Conservation (phyloP, 805 yeast genomes). For the Kregervanrija fluxuum region DNA sequence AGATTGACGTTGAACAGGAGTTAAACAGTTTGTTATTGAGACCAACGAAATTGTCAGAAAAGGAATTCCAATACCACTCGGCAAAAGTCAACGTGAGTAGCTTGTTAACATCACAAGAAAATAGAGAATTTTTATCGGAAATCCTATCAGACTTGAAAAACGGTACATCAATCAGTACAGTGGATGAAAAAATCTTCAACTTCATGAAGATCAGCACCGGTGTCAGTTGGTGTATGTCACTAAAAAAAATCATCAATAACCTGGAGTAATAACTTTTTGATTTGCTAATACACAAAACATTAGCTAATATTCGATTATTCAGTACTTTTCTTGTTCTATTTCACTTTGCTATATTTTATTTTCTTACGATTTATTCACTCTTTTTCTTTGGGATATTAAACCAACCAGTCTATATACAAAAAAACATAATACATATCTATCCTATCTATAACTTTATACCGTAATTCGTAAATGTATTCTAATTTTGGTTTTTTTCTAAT, state of each 20-base stretch:
- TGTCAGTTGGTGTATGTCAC: conserved; percentile 46
- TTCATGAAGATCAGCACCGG: conserved; percentile 56
- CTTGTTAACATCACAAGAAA: conserved; percentile 11
- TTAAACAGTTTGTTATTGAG: conserved; percentile 21
- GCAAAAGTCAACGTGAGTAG: conserved; percentile 28
- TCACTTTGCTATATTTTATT: too few species aligned
- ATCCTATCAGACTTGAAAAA: conserved; percentile 16
- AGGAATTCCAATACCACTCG: conserved; percentile 38
- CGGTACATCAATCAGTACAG: conserved; percentile 10
- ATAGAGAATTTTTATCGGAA: conserved; percentile 21
- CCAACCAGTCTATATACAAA: too few species aligned
- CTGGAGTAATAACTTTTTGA: too few species aligned
- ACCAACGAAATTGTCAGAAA: conserved; percentile 29
- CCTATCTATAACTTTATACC: too few species aligned
- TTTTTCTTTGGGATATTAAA: too few species aligned
- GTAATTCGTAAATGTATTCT: too few species aligned
- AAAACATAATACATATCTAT: too few species aligned
- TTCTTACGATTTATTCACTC: too few species aligned
- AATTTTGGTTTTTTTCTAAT: conserved; percentile 43
- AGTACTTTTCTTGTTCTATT: too few species aligned
- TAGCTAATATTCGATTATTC: too few species aligned
- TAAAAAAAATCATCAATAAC: neutral
- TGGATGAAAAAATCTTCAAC: conserved; percentile 32
- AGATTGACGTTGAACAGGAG: conserved; percentile 7
- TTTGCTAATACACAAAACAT: too few species aligned